Conservation (phyloP, 257 asterid species). For the Solanum acaule region DNA sequence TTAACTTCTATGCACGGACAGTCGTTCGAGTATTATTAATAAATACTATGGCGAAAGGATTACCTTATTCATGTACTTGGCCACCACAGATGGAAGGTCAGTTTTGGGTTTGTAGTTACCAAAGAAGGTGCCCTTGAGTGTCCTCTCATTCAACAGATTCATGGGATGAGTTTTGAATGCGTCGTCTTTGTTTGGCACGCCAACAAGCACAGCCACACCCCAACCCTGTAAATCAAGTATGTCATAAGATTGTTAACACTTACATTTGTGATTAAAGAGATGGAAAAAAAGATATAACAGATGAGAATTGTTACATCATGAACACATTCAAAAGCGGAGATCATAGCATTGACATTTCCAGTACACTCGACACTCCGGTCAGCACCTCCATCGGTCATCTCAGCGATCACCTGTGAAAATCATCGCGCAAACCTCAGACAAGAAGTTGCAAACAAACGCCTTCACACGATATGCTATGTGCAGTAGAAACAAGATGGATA, state of each 20-base stretch:
- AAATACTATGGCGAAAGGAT: neutral
- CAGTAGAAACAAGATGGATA: neutral
- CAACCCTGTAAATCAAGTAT: conserved; percentile 44
- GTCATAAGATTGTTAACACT: neutral
- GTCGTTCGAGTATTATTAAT: neutral
- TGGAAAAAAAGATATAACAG: neutral
- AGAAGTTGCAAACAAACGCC: neutral
- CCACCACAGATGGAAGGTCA: conserved; percentile 64
- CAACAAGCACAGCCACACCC: conserved; percentile 94
- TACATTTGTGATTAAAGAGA: neutral
- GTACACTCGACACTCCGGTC: conserved; percentile 85
- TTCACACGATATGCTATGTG: neutral
- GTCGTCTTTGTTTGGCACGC: conserved; percentile 70
- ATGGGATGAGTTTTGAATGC: conserved; percentile 65
- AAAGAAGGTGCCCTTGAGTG: conserved; percentile 77
- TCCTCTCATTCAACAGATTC: conserved; percentile 66
- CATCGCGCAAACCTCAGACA: neutral
- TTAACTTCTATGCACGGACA: neutral
- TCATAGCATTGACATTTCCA: conserved; percentile 70
- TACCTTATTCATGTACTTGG: conserved; percentile 70
- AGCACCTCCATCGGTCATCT: conserved; percentile 82
- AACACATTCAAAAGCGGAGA: conserved; percentile 89
- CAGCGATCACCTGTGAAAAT: conserved; percentile 51
- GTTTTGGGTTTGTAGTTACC: conserved; percentile 82
- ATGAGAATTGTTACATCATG: conserved; percentile 45